Evolutionary conservation across 2,329 filamentous ascomycete species (phyloP).

Genomic region (Thielaviopsis euricoi): DNA sequence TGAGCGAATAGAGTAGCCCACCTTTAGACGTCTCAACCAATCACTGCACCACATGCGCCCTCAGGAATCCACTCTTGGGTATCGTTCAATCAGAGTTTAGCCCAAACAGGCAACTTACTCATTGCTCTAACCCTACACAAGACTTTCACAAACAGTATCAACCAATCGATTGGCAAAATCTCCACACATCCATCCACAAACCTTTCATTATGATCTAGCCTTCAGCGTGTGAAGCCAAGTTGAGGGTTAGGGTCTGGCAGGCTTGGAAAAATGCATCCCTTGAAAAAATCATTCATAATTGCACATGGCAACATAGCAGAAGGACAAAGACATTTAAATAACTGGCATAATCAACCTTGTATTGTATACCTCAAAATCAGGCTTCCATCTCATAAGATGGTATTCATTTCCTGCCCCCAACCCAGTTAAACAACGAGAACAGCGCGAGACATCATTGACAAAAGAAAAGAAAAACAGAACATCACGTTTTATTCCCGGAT

Average conservation of each 20-base stretch:
- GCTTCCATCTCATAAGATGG: neutral
- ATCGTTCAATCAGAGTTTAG: neutral
- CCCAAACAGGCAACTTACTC: slow-evolving; percentile 3
- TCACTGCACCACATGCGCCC: no score
- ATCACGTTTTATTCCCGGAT: slow-evolving; percentile 21
- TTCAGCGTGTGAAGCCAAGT: no score
- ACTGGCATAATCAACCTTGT: slow-evolving; percentile 11
- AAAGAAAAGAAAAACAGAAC: slow-evolving; percentile 19
- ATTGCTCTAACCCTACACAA: neutral
- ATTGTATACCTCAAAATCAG: slow-evolving; percentile 14
- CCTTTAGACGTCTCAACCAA: no score
- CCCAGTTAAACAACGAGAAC: slow-evolving; percentile 17
- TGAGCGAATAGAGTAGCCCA: no score
- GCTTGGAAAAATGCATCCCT: no score
- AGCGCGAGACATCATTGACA: slow-evolving; percentile 13
- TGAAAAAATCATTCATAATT: no score
- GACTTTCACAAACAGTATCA: neutral
- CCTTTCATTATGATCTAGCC: no score
- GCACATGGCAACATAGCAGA: no score
- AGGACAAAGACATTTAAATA: no score
- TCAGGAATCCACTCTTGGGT: neutral
- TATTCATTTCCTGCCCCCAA: slow-evolving; percentile 11
- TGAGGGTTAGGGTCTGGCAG: no score
- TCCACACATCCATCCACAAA: neutral
- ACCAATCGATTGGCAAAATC: no score